Conservation (phyloP, 2,329 filamentous ascomycete species). For the Fusarium odoratissimum region DNA sequence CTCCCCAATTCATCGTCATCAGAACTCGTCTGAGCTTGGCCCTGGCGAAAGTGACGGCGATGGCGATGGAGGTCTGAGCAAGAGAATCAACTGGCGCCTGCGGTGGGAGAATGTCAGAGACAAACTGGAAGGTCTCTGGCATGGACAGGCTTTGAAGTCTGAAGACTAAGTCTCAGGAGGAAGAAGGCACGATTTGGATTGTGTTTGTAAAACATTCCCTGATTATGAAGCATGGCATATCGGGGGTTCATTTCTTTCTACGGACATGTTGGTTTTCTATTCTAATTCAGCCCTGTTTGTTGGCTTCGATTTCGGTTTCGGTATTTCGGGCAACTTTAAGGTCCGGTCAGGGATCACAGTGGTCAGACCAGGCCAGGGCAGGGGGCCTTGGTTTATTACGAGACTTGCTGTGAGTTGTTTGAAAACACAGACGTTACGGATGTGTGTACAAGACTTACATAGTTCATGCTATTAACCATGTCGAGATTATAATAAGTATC, state of each 20-base stretch:
- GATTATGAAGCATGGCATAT: neutral
- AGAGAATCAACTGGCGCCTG: slow-evolving; percentile 13
- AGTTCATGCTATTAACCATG: slow-evolving; percentile 20
- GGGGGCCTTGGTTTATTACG: neutral
- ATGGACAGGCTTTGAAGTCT: slow-evolving; percentile 4
- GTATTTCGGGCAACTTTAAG: slow-evolving; percentile 24
- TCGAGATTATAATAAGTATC: neutral
- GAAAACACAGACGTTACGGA: slow-evolving; percentile 1
- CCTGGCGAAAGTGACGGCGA: slow-evolving; percentile 30
- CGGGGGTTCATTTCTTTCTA: neutral
- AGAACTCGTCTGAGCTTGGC: slow-evolving; percentile 45
- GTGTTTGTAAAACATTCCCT: slow-evolving; percentile 1
- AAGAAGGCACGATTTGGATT: neutral
- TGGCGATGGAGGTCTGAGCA: slow-evolving; percentile 11
- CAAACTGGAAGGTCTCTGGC: slow-evolving; percentile 32
- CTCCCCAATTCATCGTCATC: slow-evolving; percentile 52
- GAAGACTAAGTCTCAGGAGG: slow-evolving; percentile 9
- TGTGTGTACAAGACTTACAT: slow-evolving; percentile 27
- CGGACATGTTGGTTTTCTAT: slow-evolving; percentile 23
- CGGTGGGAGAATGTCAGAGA: slow-evolving; percentile 31
- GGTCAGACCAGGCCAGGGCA: neutral
- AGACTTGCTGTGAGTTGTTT: neutral
- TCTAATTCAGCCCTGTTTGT: slow-evolving; percentile 32
- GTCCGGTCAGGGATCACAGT: slow-evolving; percentile 16
- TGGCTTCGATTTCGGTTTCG: slow-evolving; percentile 40